Evolutionary conservation across 1,284 basidiomycete genomes (phyloP).

Genomic region (Retiboletus flavoniger): DNA sequence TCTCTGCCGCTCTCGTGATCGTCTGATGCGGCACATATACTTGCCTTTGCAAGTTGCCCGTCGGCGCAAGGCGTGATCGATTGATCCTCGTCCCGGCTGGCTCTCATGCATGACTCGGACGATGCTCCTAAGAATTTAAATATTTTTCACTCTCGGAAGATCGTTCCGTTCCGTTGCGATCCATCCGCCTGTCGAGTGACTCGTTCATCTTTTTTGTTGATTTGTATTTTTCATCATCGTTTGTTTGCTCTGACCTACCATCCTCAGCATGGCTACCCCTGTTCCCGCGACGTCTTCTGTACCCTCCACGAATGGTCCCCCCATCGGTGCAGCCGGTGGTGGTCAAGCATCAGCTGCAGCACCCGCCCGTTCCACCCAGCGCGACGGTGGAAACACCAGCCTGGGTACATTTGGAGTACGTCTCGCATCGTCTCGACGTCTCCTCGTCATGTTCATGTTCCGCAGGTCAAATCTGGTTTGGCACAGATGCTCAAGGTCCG

Average conservation of each 20-base stretch:
- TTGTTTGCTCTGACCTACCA: not conserved
- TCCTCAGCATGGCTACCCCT: constrained; percentile 19
- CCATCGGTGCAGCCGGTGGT: not conserved
- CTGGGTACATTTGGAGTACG: constrained; percentile 82
- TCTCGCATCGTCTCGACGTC: not conserved
- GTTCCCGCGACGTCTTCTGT: constrained; percentile 2
- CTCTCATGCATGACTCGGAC: too few relatives aligned
- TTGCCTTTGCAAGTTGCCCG: too few relatives aligned
- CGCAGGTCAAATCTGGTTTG: constrained; percentile 86
- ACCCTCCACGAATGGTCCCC: constrained; percentile 3
- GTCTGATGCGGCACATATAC: not conserved
- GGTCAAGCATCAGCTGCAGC: constrained; percentile 26
- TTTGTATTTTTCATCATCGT: not conserved
- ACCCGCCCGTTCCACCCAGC: constrained; percentile 56
- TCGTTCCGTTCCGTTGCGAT: constrained; percentile 12
- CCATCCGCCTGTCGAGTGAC: not conserved
- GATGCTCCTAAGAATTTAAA: not conserved
- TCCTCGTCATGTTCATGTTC: not conserved
- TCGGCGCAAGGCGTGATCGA: too few relatives aligned
- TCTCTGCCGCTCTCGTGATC: not conserved
- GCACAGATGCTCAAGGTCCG: constrained; percentile 92
- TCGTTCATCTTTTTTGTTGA: not conserved
- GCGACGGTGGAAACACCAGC: constrained; percentile 60
- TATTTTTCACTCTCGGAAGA: constrained; percentile 2
- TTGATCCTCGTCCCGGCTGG: too few relatives aligned